Percentiles rank a stretch among this genome's conserved stretches.
These are phyloP conservation scores for Phytophthora foliorum DNA, from an alignment of 352 stramenopile species.

Conservation along the genomic window DNA sequence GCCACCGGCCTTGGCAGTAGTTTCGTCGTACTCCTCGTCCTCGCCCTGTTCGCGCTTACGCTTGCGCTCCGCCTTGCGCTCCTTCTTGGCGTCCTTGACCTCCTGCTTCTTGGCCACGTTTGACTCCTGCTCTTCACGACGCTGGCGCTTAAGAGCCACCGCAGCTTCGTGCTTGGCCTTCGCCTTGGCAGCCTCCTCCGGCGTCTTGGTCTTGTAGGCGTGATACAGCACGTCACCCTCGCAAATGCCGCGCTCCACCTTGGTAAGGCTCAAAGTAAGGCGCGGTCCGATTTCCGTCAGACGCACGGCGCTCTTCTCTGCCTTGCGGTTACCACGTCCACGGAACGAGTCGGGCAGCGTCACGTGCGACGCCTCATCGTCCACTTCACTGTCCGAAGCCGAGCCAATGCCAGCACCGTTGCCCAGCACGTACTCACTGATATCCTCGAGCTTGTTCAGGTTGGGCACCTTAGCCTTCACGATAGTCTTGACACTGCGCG, in stretches of 20 bases:
- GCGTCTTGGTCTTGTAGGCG: conserved; percentile 91
- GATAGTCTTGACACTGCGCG: conserved; percentile 91
- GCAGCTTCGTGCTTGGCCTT: conserved; percentile 84
- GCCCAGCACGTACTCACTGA: conserved; percentile 96
- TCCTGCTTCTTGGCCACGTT: conserved; percentile 93
- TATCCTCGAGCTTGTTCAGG: conserved; percentile 96
- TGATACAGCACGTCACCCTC: conserved; percentile 98
- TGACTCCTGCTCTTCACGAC: conserved; percentile 89
- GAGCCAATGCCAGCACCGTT: conserved; percentile 77
- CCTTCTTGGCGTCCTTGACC: conserved; percentile 80
- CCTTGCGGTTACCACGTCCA: conserved; percentile 93
- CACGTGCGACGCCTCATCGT: conserved; percentile 94
- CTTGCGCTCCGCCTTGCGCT: conserved; percentile 75
- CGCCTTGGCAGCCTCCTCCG: conserved; percentile 80
- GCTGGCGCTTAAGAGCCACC: conserved; percentile 82
- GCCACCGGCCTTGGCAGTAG: conserved; percentile 33
- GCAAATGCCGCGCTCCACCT: conserved; percentile 97
- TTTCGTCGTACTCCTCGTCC: conserved; percentile 57
- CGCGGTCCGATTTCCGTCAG: conserved; percentile 97
- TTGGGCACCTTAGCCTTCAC: conserved; percentile 96
- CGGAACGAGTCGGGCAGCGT: conserved; percentile 94
- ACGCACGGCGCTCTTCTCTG: conserved; percentile 94
- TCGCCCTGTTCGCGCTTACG: conserved; percentile 54
- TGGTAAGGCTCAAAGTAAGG: conserved; percentile 95
- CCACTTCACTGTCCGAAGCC: conserved; percentile 95